These are phyloP conservation scores for Flaveria brownii DNA, from an alignment of 129 eudicot species.

Conservation along the genomic window DNA sequence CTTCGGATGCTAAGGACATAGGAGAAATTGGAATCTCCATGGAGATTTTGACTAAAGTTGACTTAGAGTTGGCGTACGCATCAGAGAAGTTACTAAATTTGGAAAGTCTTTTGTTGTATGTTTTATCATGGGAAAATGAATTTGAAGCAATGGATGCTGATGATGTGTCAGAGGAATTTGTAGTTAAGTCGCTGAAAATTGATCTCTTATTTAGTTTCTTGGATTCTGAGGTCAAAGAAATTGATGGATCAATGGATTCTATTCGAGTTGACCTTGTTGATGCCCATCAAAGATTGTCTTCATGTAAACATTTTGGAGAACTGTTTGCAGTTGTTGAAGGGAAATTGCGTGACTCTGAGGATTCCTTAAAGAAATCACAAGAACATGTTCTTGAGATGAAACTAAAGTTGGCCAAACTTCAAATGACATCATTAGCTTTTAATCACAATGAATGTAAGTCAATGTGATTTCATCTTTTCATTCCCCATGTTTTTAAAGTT, in stretches of 20 bases:
- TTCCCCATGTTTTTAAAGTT: neutral
- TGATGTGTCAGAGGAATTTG: conserved; percentile 54
- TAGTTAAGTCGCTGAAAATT: conserved; percentile 60
- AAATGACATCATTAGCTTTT: conserved; percentile 60
- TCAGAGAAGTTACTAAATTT: conserved; percentile 76
- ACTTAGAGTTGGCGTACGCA: conserved; percentile 60
- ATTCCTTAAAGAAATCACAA: conserved; percentile 67
- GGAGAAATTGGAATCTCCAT: conserved; percentile 49
- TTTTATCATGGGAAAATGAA: conserved; percentile 63
- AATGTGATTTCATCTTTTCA: neutral
- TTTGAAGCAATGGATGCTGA: conserved; percentile 50
- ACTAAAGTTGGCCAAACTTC: conserved; percentile 73
- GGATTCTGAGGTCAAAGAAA: conserved; percentile 68
- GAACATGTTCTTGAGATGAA: conserved; percentile 76
- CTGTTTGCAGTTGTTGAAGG: conserved; percentile 40
- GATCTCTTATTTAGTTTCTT: conserved; percentile 64
- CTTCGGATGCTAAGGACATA: conserved; percentile 47
- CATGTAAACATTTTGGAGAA: conserved; percentile 49
- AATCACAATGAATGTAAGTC: conserved; percentile 63
- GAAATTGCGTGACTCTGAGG: conserved; percentile 63
- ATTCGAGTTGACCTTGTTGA: conserved; percentile 53
- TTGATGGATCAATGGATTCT: conserved; percentile 52
- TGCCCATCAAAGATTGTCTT: conserved; percentile 46
- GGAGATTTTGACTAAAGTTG: conserved; percentile 60
- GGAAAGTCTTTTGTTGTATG: conserved; percentile 54